phyloP scores from a whole-genome alignment of 2,329 filamentous ascomycete species.

The Colletotrichum tofieldiae region DNA sequence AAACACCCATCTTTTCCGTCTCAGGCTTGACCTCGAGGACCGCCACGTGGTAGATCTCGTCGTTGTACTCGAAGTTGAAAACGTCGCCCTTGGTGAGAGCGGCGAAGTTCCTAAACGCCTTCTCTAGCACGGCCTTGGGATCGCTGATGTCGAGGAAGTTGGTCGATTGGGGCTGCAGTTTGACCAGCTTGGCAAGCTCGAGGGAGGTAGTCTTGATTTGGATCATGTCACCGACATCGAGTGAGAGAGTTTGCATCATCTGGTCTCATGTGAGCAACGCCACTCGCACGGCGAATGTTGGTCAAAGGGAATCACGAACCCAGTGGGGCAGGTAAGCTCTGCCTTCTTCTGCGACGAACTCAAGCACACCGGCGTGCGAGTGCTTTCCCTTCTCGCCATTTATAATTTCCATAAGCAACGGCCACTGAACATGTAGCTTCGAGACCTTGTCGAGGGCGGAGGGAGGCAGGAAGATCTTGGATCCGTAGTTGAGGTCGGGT shows the following conservation, averaged over 20 bases:
- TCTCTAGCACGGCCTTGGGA: conserved; percentile 96
- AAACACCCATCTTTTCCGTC: conserved; percentile 86
- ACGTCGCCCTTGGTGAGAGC: conserved; percentile 94
- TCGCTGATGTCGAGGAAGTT: conserved; percentile 98
- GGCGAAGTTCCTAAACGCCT: conserved; percentile 95
- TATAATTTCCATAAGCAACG: conserved; percentile 95
- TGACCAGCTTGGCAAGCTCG: conserved; percentile 91
- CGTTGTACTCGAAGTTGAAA: conserved; percentile 98
- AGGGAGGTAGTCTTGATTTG: conserved; percentile 97
- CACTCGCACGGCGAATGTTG: neutral
- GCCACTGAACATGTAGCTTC: conserved; percentile 95
- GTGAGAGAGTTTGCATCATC: conserved; percentile 93
- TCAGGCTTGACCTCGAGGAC: conserved; percentile 95
- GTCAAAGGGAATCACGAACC: conserved; percentile 66
- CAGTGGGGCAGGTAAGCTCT: conserved; percentile 96
- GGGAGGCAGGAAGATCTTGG: conserved; percentile 97
- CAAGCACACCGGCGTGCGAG: conserved; percentile 94
- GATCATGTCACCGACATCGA: conserved; percentile 94
- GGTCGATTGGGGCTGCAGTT: conserved; percentile 93
- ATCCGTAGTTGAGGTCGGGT: conserved; percentile 92
- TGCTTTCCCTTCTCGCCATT: conserved; percentile 86
- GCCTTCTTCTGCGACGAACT: conserved; percentile 98
- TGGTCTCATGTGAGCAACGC: conserved; percentile 53
- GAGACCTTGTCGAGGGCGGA: conserved; percentile 98
- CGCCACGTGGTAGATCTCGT: conserved; percentile 92